Percentiles rank a stretch among this genome's conserved stretches.
Evolutionary conservation across 2,329 filamentous ascomycete genomes (phyloP).

Genomic region (Hyphodiscus sp.): DNA sequence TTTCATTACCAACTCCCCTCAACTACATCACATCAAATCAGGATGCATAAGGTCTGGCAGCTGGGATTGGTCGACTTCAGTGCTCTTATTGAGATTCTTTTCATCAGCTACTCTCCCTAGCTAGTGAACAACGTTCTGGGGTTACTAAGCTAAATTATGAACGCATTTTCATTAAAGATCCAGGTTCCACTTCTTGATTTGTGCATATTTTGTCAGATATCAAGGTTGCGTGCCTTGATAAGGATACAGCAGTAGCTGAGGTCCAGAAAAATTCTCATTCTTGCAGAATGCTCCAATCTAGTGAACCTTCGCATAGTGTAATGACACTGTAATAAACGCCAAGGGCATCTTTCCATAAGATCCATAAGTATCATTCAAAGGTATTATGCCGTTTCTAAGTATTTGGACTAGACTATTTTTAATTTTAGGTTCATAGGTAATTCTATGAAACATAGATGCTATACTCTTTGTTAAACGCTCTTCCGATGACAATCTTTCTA

Average conservation of each 20-base stretch:
- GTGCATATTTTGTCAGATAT: too few relatives aligned
- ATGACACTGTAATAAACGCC: too few relatives aligned
- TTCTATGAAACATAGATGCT: slow-evolving; percentile 11
- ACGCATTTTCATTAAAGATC: neutral
- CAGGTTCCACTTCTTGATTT: too few relatives aligned
- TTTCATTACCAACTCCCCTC: slow-evolving; percentile 15
- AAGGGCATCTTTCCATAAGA: too few relatives aligned
- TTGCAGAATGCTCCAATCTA: too few relatives aligned
- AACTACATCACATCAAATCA: neutral
- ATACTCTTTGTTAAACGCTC: slow-evolving; percentile 30
- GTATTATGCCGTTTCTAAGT: too few relatives aligned
- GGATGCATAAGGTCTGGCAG: slow-evolving; percentile 13
- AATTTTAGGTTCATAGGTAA: neutral
- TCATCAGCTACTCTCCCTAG: neutral
- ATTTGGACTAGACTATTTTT: too few relatives aligned
- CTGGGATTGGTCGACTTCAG: slow-evolving; percentile 10
- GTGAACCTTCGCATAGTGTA: too few relatives aligned
- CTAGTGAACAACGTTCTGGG: neutral
- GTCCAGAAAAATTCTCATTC: too few relatives aligned
- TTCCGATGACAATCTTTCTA: slow-evolving; percentile 84
- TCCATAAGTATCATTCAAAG: too few relatives aligned
- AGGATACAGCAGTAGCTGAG: too few relatives aligned
- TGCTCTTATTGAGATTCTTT: neutral
- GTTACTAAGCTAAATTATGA: neutral
- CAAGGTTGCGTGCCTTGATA: too few relatives aligned